These are phyloP conservation scores for Sphagnum contortum DNA, from an alignment of 225 moss, liverwort and hornwort species.

Conservation along the genomic window DNA sequence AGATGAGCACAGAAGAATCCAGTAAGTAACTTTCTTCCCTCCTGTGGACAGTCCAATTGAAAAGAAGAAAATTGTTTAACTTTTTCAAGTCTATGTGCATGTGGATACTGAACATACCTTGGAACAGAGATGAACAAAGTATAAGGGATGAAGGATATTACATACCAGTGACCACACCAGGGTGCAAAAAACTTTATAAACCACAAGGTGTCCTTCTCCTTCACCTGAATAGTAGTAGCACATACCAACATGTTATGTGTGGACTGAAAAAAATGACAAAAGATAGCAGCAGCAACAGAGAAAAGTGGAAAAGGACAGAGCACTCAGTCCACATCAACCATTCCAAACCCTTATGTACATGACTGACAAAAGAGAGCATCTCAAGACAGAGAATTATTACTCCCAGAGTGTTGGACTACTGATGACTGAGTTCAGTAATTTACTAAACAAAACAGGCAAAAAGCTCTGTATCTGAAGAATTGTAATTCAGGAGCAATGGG, in stretches of 20 bases:
- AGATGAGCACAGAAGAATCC: neutral
- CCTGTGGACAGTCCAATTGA: neutral
- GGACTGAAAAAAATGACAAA: neutral
- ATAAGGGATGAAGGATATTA: too few relatives aligned
- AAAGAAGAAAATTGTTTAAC: neutral
- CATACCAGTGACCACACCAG: slow-evolving; percentile 90
- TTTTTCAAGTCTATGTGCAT: neutral
- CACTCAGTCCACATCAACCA: too few relatives aligned
- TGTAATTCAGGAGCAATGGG: too few relatives aligned
- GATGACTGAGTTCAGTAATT: too few relatives aligned
- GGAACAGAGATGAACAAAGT: neutral
- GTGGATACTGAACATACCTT: neutral
- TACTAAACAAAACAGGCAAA: neutral
- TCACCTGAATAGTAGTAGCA: slow-evolving; percentile 33
- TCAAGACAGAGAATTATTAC: neutral
- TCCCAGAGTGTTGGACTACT: too few relatives aligned
- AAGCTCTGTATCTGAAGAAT: neutral
- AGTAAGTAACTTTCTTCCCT: neutral
- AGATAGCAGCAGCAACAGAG: neutral
- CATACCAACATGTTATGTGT: neutral
- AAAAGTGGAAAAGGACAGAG: too few relatives aligned
- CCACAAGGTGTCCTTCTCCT: slow-evolving; percentile 93
- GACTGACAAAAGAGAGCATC: too few relatives aligned
- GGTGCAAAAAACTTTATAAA: slow-evolving; percentile 91
- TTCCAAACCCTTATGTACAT: too few relatives aligned